These are phyloP conservation scores for Diaporthe eres DNA, from an alignment of 2,329 filamentous ascomycete species.

Conservation along the genomic window DNA sequence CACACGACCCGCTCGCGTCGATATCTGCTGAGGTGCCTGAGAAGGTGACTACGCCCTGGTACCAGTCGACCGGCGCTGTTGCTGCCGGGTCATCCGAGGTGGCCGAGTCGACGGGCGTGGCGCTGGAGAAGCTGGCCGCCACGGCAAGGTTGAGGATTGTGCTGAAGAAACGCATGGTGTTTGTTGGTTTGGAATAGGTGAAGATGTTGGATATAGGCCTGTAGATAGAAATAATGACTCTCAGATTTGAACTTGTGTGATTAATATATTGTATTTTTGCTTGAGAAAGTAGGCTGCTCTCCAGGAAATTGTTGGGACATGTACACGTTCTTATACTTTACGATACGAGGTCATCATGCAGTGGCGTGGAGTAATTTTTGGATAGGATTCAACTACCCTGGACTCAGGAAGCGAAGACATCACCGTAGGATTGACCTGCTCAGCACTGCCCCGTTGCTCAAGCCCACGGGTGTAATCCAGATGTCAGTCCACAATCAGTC, in stretches of 20 bases:
- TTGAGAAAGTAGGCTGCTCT: not conserved
- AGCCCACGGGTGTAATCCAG: slow-evolving; percentile 9
- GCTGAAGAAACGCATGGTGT: slow-evolving; percentile 25
- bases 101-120: slow-evolving; percentile 7
- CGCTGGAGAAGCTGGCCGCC: slow-evolving; percentile 17
- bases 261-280: too few species aligned
- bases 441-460: slow-evolving; percentile 18
- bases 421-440: not conserved
- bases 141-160: not conserved
- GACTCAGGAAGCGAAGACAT: not conserved
- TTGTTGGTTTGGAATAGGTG: not conserved
- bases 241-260: not conserved
- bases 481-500: not conserved
- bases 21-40: not conserved
- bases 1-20: not conserved
- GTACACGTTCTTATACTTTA: not conserved
- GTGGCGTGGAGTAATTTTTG: slow-evolving; percentile 3
- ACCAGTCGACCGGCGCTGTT: slow-evolving; percentile 16
- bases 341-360: not conserved
- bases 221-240: not conserved
- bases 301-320: not conserved
- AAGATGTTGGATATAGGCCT: not conserved
- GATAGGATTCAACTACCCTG: slow-evolving; percentile 11
- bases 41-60: not conserved
- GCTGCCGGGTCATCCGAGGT: not conserved